Conservation (phyloP, 2,329 filamentous ascomycete genomes). For the Sclerotinia spermophila region DNA sequence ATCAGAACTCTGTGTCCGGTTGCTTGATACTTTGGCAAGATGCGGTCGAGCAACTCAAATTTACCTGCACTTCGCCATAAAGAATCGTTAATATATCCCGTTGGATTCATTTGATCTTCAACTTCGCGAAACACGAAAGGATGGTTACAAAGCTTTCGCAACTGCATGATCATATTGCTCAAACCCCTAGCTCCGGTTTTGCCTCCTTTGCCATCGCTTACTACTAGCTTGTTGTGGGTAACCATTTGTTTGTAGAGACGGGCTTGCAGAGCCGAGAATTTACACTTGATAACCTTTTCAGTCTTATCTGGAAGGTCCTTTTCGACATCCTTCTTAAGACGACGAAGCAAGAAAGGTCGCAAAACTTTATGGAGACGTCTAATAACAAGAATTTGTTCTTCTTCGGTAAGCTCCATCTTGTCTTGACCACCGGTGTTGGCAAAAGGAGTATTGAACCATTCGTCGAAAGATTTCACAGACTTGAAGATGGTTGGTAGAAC, state of each 20-base stretch:
- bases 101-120: constrained; percentile 95
- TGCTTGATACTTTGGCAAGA: constrained; percentile 87
- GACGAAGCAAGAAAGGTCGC: constrained; percentile 92
- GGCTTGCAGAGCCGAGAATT: constrained; percentile 89
- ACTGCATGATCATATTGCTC: constrained; percentile 99
- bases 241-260: constrained; percentile 98
- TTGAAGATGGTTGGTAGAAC: constrained; percentile 99
- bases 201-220: constrained; percentile 91
- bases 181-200: constrained; percentile 91
- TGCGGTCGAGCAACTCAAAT: constrained; percentile 89
- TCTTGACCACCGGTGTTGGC: constrained; percentile 97
- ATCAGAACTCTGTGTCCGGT: constrained; percentile 95
- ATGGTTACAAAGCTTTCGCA: constrained; percentile 98
- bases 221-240: constrained; percentile 88
- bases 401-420: constrained; percentile 98
- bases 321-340: constrained; percentile 99
- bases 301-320: constrained; percentile 99
- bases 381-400: constrained; percentile 98
- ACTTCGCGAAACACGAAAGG: constrained; percentile 98
- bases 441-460: constrained; percentile 99
- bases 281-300: constrained; percentile 98
- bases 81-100: constrained; percentile 82
- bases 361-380: constrained; percentile 97
- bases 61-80: constrained; percentile 96
- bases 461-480: constrained; percentile 96